Evolutionary conservation across 1,284 basidiomycete genomes (phyloP).

Genomic region (Boletus semigastroideus): DNA sequence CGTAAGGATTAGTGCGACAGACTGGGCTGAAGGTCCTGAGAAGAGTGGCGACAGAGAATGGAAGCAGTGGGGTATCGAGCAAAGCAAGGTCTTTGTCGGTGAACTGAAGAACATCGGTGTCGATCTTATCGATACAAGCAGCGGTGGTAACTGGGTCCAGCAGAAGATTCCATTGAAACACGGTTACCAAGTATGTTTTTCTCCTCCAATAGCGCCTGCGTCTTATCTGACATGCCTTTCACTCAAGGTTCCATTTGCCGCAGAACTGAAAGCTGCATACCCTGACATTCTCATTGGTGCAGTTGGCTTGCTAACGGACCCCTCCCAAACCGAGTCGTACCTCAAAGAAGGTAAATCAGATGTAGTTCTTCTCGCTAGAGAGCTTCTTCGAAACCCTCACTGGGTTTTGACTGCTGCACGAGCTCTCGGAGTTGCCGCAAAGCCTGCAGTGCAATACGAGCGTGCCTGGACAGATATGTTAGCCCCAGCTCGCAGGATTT

Average conservation of each 20-base stretch:
- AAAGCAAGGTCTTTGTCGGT: constrained; percentile 60
- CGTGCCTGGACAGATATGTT: constrained; percentile 56
- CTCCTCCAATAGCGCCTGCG: background rate
- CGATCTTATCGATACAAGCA: constrained; percentile 71
- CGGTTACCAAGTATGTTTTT: constrained; percentile 58
- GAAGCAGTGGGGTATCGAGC: constrained; percentile 76
- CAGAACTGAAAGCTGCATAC: constrained; percentile 63
- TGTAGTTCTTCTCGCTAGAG: constrained; percentile 66
- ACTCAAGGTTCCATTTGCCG: constrained; percentile 66
- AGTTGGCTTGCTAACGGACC: constrained; percentile 75
- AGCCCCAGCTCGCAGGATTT: constrained; percentile 23
- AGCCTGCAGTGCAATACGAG: constrained; percentile 66
- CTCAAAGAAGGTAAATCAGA: constrained; percentile 67
- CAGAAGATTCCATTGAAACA: constrained; percentile 61
- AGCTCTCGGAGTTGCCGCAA: constrained; percentile 56
- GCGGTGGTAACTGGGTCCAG: constrained; percentile 64
- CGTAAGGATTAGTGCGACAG: constrained; percentile 70
- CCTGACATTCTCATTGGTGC: constrained; percentile 57
- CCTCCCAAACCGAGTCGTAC: constrained; percentile 65
- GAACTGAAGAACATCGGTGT: constrained; percentile 63
- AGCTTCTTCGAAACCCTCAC: constrained; percentile 59
- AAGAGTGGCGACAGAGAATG: constrained; percentile 54
- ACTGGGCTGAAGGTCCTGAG: constrained; percentile 77
- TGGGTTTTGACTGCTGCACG: constrained; percentile 56
- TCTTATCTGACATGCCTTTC: background rate